Evolutionary conservation across 2,329 filamentous ascomycete genomes (phyloP), one percentile per base, ranked within the genome.

Genomic region (Fonsecaea erecta): DNA sequence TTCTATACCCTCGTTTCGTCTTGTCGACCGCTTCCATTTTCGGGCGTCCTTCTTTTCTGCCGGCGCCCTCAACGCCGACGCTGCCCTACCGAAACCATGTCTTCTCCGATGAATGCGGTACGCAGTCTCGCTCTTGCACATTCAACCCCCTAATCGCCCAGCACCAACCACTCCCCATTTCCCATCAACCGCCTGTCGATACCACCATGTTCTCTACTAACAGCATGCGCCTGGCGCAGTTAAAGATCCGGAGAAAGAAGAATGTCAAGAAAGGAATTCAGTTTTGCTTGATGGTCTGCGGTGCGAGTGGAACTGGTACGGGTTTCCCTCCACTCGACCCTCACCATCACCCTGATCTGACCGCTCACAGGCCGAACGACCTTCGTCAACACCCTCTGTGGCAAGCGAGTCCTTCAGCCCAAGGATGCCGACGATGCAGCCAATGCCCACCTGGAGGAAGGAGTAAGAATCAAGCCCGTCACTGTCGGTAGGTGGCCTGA

Each of bases 211-310:
- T 62, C 51, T 67, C 64, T 55, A 64, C 68, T 67, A 67, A 68
- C 51, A 60, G 40, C 21, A 62, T 68, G 65, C 66, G 61, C 60
- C 35, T 64, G 48, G 63, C 58, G 56, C 80, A 92, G 88, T 92
- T 96, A 82, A 95, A 97, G 91, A 93, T 97, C 80, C 93, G 95
- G 83, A 90, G 92, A 83, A 99, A 99, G 94, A 99, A 99, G 91
- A 98, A 99, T 87, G 94, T 99, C 84, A 97, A 97, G 91, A 97
- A 97, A 88, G 95, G 95, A 78, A 98, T 99, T 78, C 95, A 99
- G 86, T 99, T 99, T 85, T 98, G 93, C 82, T 83, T 99, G 87
- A 99, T 99, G 95, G 95, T 99, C 77, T 98, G 95, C 79, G 95
- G 95, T 84, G 95, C 95, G 78, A 98, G 94, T 74, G 95, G 95